Evolutionary conservation across 352 stramenopile genomes (phyloP).

Genomic region (Phytophthora pistaciae): DNA sequence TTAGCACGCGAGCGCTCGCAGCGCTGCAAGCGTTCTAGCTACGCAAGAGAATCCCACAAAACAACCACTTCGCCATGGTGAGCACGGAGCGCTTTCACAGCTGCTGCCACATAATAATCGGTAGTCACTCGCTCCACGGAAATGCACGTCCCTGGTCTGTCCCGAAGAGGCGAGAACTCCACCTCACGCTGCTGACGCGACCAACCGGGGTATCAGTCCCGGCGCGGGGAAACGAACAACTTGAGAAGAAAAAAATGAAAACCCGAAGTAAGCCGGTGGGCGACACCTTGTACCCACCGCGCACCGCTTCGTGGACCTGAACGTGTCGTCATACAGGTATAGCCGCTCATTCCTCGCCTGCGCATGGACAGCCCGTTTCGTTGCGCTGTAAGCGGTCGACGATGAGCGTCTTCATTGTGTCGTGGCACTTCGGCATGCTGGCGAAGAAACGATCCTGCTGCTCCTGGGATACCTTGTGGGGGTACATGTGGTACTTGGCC

Average conservation of each 20-base stretch:
- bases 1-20: slow-evolving; percentile 1
- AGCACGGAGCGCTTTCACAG: slow-evolving; percentile 40
- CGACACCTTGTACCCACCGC: neutral
- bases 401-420: slow-evolving; percentile 73
- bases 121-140: slow-evolving; percentile 31
- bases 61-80: slow-evolving; percentile 28
- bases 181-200: slow-evolving; percentile 4
- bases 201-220: slow-evolving; percentile 9
- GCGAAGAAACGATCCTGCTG: slow-evolving; percentile 69
- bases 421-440: slow-evolving; percentile 64
- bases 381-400: slow-evolving; percentile 53
- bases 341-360: slow-evolving; percentile 29
- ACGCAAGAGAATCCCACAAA: slow-evolving; percentile 13
- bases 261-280: neutral
- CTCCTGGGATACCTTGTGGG: slow-evolving; percentile 75
- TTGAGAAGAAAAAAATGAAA: slow-evolving; percentile 37
- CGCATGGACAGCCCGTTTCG: slow-evolving; percentile 31
- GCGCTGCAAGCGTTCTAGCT: slow-evolving; percentile 16
- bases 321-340: slow-evolving; percentile 4
- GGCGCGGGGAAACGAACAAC: slow-evolving; percentile 15
- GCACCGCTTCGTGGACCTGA: neutral
- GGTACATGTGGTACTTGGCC: slow-evolving; percentile 85
- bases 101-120: slow-evolving; percentile 40
- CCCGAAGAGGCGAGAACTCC: neutral
- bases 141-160: slow-evolving; percentile 15